Evolutionary conservation across 83 land plant genomes (phyloP).

Genomic region (Picea abies): DNA sequence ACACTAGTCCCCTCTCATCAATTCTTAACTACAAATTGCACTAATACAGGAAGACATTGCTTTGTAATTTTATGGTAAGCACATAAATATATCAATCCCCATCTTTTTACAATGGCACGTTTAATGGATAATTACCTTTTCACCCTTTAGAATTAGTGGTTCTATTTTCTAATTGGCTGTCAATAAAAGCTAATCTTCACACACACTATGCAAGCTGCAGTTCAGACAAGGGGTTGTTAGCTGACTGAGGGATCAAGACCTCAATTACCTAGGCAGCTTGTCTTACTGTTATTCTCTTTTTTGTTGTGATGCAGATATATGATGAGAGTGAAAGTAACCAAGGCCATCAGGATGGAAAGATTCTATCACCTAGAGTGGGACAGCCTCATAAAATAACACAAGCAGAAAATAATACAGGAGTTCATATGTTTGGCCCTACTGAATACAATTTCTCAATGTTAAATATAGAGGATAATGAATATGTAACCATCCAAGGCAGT

Average conservation of each 20-base stretch:
- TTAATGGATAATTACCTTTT: too few relatives aligned
- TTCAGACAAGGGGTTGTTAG: too few relatives aligned
- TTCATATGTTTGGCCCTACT: neutral
- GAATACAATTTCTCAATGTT: neutral
- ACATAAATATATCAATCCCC: too few relatives aligned
- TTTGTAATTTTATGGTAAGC: too few relatives aligned
- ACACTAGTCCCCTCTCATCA: too few relatives aligned
- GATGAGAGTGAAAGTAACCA: conserved; percentile 1
- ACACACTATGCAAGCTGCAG: too few relatives aligned
- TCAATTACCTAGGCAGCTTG: neutral
- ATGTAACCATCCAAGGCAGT: neutral
- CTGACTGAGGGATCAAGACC: neutral
- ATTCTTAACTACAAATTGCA: too few relatives aligned
- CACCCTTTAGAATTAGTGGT: too few relatives aligned
- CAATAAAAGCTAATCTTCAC: too few relatives aligned
- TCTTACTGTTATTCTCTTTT: conserved; percentile 5
- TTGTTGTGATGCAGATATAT: conserved; percentile 7
- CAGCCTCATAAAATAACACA: neutral
- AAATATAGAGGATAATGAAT: neutral
- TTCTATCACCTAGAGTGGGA: neutral
- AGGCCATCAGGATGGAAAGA: neutral
- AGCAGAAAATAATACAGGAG: neutral
- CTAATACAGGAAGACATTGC: too few relatives aligned
- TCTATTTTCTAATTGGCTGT: too few relatives aligned
- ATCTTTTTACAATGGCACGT: too few relatives aligned